Conservation (phyloP, 177 flowering plant genomes). For the Telopea speciosissima region DNA sequence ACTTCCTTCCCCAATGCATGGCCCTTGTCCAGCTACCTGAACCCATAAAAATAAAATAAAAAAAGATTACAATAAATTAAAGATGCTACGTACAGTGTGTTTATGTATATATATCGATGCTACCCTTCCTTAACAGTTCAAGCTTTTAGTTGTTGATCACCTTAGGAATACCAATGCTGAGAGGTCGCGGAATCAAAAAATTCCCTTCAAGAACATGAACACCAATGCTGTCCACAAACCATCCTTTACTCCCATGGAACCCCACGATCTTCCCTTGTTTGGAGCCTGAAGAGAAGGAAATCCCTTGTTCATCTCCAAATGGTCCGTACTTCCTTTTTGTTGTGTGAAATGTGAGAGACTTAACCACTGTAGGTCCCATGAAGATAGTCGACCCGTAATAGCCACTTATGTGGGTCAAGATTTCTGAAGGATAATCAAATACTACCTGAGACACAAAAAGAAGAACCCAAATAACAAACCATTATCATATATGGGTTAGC, state of each 20-base stretch:
- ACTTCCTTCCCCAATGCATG: constrained; percentile 51
- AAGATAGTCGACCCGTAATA: constrained; percentile 50
- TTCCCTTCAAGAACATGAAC: constrained; percentile 62
- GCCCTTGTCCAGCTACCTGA: constrained; percentile 21
- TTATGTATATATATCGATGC: too few relatives aligned
- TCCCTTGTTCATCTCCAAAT: constrained; percentile 71
- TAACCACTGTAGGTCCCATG: constrained; percentile 66
- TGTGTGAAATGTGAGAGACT: constrained; percentile 72
- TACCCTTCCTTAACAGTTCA: too few relatives aligned
- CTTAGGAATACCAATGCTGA: too few relatives aligned
- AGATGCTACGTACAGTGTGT: too few relatives aligned
- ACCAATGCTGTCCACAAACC: constrained; percentile 66
- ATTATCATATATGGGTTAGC: too few relatives aligned
- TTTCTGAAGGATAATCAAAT: constrained; percentile 63
- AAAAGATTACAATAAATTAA: too few relatives aligned
- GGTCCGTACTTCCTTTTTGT: constrained; percentile 63
- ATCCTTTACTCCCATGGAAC: constrained; percentile 65
- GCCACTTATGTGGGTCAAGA: constrained; percentile 62
- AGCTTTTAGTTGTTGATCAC: too few relatives aligned
- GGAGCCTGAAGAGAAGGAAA: constrained; percentile 35
- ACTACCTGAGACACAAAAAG: constrained; percentile 51
- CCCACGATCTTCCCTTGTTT: constrained; percentile 66
- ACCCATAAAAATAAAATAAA: neutral
- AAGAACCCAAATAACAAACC: neutral
- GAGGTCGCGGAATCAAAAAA: constrained; percentile 17